phyloP scores from a whole-genome alignment of 1,284 basidiomycete genomes.

The Rhizoctonia solani region DNA sequence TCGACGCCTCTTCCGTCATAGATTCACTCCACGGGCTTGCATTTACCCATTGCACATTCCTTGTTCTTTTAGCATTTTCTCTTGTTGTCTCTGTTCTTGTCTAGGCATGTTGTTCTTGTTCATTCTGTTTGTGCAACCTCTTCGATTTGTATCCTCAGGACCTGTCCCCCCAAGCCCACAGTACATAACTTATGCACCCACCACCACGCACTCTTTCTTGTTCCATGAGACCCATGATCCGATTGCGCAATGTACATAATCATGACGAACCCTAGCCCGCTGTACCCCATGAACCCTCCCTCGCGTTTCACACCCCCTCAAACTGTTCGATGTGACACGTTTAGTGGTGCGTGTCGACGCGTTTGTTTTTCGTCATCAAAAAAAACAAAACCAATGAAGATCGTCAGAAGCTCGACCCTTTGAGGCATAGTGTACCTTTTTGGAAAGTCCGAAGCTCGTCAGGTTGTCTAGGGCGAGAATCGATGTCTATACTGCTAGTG shows the following conservation, averaged over 20 bases:
- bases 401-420: too few species aligned
- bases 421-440: too few species aligned
- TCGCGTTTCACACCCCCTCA: background rate
- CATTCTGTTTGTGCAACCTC: background rate
- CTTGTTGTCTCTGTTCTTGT: background rate
- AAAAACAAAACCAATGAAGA: too few species aligned
- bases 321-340: too few species aligned
- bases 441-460: too few species aligned
- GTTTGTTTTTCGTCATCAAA: too few species aligned
- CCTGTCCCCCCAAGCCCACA: background rate
- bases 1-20: background rate
- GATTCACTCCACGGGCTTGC: background rate
- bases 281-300: background rate
- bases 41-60: background rate
- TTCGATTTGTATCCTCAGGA: background rate
- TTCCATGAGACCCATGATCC: background rate
- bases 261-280: background rate
- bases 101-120: background rate
- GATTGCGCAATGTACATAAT: background rate
- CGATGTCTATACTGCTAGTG: too few species aligned
- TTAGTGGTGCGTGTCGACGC: too few species aligned
- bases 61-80: background rate
- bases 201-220: background rate
- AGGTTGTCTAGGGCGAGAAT: too few species aligned
- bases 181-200: background rate